phyloP scores from a whole-genome alignment of 441 rosid species.

The Aleurites moluccanus region DNA sequence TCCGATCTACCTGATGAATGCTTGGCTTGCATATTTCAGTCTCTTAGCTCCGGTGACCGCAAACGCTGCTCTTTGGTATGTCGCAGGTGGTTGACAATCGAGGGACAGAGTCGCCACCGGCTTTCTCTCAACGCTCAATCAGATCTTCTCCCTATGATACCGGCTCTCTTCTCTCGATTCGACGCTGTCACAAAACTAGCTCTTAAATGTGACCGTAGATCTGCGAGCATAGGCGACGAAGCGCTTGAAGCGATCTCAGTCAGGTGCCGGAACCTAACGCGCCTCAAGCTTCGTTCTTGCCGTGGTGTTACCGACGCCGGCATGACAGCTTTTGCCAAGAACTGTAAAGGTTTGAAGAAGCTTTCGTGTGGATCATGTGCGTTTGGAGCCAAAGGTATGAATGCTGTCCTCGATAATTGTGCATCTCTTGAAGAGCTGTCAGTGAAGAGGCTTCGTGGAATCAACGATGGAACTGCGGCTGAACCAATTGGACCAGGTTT shows the following conservation, averaged over 20 bases:
- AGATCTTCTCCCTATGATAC: constrained; percentile 53
- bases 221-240: constrained; percentile 66
- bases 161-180: constrained; percentile 66
- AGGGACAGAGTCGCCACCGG: constrained; percentile 84
- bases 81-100: constrained; percentile 65
- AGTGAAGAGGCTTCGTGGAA: constrained; percentile 74
- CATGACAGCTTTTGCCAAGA: constrained; percentile 60
- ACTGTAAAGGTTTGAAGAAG: constrained; percentile 71
- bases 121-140: constrained; percentile 72
- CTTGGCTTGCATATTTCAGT: constrained; percentile 73
- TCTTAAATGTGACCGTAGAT: constrained; percentile 77
- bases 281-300: constrained; percentile 79
- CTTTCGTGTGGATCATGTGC: constrained; percentile 78
- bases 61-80: constrained; percentile 68
- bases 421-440: constrained; percentile 67
- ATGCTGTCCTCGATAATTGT: constrained; percentile 77
- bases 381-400: constrained; percentile 87
- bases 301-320: constrained; percentile 74
- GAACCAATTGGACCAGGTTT: constrained; percentile 66
- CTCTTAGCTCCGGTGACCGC: constrained; percentile 55
- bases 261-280: constrained; percentile 63
- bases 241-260: constrained; percentile 58
- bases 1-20: constrained; percentile 77
- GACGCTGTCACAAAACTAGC: constrained; percentile 86
- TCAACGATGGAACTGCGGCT: constrained; percentile 48